Evolutionary conservation across 2,329 filamentous ascomycete genomes (phyloP).

Genomic region (Aspergillus cejpii): DNA sequence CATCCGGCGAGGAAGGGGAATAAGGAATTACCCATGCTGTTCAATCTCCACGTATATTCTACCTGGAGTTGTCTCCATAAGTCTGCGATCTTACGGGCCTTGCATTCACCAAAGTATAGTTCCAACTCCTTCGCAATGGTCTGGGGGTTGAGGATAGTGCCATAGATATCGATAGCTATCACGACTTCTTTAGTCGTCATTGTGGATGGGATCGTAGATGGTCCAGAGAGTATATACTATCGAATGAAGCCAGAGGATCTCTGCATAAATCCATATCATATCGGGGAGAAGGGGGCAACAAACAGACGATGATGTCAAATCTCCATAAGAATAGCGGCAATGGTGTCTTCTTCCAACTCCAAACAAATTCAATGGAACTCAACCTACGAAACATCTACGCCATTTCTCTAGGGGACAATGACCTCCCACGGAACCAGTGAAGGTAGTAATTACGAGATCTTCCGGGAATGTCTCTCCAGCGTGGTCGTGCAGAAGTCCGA

Average conservation of each 20-base stretch:
- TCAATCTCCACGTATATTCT: constrained; percentile 70
- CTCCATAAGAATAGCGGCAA: not conserved
- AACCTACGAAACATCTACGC: constrained; percentile 2
- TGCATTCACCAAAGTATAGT: constrained; percentile 51
- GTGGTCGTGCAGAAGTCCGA: constrained; percentile 58
- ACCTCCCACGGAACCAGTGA: constrained; percentile 32
- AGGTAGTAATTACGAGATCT: constrained; percentile 56
- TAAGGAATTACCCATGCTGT: constrained; percentile 59
- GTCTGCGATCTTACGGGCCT: constrained; percentile 51
- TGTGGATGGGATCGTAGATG: constrained; percentile 1
- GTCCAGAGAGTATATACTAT: too few species aligned
- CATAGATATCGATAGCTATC: constrained; percentile 69
- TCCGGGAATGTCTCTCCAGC: constrained; percentile 67
- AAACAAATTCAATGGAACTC: not conserved
- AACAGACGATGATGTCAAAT: constrained; percentile 7
- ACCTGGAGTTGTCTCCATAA: constrained; percentile 65
- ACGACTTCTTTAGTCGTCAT: constrained; percentile 34
- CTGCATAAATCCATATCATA: too few species aligned
- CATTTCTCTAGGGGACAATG: constrained; percentile 19
- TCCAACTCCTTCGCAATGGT: constrained; percentile 58
- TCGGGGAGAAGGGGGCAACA: too few species aligned
- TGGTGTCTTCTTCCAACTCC: not conserved
- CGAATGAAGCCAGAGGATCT: too few species aligned
- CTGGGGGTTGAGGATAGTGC: constrained; percentile 64
- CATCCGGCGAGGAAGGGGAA: constrained; percentile 2